Percentiles rank a stretch among this genome's conserved stretches.
These are phyloP conservation scores for Pyrenula massariospora DNA, from an alignment of 495 filamentous ascomycete species.

Conservation along the genomic window DNA sequence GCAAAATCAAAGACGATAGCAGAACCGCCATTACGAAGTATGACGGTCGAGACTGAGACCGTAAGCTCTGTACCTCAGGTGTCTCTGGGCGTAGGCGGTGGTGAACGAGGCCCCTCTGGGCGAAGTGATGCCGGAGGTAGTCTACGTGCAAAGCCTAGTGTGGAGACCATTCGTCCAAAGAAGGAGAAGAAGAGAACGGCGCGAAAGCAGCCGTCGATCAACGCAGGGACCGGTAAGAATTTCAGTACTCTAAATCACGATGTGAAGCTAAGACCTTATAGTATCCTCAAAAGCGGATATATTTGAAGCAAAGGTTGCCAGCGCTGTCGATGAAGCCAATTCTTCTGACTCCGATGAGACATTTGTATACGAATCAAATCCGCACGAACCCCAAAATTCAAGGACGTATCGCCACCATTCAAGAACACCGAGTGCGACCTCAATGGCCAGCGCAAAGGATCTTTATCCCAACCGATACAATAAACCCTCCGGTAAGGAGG, in stretches of 20 bases:
- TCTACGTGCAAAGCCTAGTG: constrained; percentile 75
- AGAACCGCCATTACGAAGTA: constrained; percentile 74
- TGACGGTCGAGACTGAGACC: constrained; percentile 97
- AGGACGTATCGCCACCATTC: constrained; percentile 83
- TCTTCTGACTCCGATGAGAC: constrained; percentile 97
- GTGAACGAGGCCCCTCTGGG: constrained; percentile 42
- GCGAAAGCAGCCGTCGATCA: constrained; percentile 62
- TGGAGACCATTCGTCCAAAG: constrained; percentile 84
- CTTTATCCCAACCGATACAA: constrained; percentile 47
- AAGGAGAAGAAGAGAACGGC: constrained; percentile 74
- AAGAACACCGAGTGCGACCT: constrained; percentile 87
- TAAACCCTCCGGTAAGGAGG: constrained; percentile 48
- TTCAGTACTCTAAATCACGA: constrained; percentile 11
- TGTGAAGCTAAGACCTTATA: constrained; percentile 38
- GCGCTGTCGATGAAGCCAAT: constrained; percentile 82
- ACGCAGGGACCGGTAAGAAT: constrained; percentile 53
- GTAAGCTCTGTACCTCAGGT: constrained; percentile 86
- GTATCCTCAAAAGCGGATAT: constrained; percentile 91
- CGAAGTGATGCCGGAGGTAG: constrained; percentile 54
- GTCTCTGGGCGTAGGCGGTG: constrained; percentile 57
- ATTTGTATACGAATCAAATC: constrained; percentile 98
- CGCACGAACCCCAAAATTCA: constrained; percentile 62
- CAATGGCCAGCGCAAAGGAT: constrained; percentile 71
- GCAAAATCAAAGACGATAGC: constrained; percentile 40
- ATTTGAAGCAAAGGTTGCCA: constrained; percentile 93